phyloP scores from a whole-genome alignment of 2,329 filamentous ascomycete genomes.

The Nemania diffusa region DNA sequence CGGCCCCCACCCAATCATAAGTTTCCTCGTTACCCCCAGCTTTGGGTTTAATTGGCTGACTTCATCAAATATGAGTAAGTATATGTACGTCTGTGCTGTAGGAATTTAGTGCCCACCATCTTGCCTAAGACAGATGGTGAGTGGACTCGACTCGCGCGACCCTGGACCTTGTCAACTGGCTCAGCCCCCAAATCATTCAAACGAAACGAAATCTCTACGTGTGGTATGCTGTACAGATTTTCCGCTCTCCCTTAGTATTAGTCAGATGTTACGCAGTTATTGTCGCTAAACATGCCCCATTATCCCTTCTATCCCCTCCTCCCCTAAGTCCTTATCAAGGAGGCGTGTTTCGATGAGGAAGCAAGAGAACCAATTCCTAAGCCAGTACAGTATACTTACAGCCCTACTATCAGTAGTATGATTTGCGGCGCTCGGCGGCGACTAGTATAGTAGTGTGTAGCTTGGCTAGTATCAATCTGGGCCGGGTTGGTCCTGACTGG shows the following conservation, averaged over 20 bases:
- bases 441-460: slow-evolving; percentile 8
- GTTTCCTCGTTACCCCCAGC: background rate
- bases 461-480: background rate
- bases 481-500: slow-evolving; percentile 5
- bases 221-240: background rate
- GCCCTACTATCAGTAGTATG: slow-evolving; percentile 7
- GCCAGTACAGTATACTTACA: background rate
- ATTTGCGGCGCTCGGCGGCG: slow-evolving; percentile 21
- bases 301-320: background rate
- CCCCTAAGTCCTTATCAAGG: background rate
- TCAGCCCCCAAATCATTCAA: slow-evolving; percentile 19
- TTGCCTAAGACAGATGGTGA: background rate
- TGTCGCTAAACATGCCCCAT: background rate
- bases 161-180: background rate
- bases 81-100: background rate
- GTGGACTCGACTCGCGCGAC: slow-evolving; percentile 7
- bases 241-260: background rate
- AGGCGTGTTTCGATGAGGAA: background rate
- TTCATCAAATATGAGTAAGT: background rate
- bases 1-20: slow-evolving; percentile 28
- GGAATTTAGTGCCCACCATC: background rate
- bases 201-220: background rate
- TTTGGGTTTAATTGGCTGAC: slow-evolving; percentile 11
- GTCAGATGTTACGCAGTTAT: background rate
- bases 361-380: background rate